Evolutionary conservation across 2,329 filamentous ascomycete genomes (phyloP).

Genomic region (Ophiostoma sp.): DNA sequence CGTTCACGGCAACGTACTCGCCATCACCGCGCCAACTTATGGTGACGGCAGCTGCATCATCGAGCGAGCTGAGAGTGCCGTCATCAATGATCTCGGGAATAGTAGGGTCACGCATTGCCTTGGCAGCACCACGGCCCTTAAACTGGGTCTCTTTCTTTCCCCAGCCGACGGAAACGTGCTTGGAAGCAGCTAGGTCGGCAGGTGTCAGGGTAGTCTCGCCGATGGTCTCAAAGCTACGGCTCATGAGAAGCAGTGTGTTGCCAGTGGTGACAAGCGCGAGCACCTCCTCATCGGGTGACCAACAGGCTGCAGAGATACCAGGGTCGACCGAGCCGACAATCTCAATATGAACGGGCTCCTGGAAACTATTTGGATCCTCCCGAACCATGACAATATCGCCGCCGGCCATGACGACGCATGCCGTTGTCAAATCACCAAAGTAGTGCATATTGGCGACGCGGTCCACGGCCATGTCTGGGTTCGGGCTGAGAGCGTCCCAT

Average conservation of each 20-base stretch:
- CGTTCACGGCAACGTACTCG: constrained; percentile 81
- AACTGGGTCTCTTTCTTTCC: constrained; percentile 98
- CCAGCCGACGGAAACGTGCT: constrained; percentile 95
- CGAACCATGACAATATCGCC: constrained; percentile 85
- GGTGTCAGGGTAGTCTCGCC: constrained; percentile 65
- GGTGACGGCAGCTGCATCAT: constrained; percentile 59
- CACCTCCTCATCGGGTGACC: constrained; percentile 94
- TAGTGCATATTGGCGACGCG: constrained; percentile 74
- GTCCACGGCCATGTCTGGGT: constrained; percentile 70
- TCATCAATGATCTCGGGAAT: constrained; percentile 89
- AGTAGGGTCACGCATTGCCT: constrained; percentile 83
- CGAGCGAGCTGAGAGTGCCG: constrained; percentile 67
- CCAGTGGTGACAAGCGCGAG: constrained; percentile 71
- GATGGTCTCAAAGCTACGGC: constrained; percentile 78
- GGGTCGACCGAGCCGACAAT: constrained; percentile 93
- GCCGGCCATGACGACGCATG: constrained; percentile 78
- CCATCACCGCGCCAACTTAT: constrained; percentile 96
- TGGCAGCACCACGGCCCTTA: constrained; percentile 82
- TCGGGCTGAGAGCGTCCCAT: constrained; percentile 82
- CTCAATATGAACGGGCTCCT: constrained; percentile 75
- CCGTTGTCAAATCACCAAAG: constrained; percentile 71
- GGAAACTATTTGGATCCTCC: constrained; percentile 50
- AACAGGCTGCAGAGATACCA: constrained; percentile 81
- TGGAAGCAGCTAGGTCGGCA: constrained; percentile 80
- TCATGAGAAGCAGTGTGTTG: constrained; percentile 84